Conservation (phyloP, 2,329 filamentous ascomycete genomes). For the Elsinoe batatas region DNA sequence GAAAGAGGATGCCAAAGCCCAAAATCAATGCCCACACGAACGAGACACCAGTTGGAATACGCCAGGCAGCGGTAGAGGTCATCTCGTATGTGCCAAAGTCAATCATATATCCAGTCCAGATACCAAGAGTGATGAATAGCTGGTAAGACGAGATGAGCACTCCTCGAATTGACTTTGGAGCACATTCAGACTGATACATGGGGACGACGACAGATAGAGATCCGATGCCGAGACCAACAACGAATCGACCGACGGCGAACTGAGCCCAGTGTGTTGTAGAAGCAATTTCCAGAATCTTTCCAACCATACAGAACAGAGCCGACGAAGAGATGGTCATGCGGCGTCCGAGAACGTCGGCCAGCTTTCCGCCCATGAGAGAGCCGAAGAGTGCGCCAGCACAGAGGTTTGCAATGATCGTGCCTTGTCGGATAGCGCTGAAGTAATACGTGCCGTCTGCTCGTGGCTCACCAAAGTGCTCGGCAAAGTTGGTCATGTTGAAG, state of each 20-base stretch:
- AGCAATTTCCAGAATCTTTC: slow-evolving; percentile 36
- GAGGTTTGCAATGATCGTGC: slow-evolving; percentile 36
- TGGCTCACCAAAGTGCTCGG: slow-evolving; percentile 44
- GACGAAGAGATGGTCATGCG: slow-evolving; percentile 39
- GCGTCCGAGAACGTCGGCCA: slow-evolving; percentile 45
- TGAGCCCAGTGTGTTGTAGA: slow-evolving; percentile 33
- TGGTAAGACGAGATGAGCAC: slow-evolving; percentile 47
- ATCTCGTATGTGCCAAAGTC: slow-evolving; percentile 22
- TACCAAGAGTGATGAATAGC: slow-evolving; percentile 38
- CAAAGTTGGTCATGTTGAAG: slow-evolving; percentile 41
- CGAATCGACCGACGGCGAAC: slow-evolving; percentile 38
- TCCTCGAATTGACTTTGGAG: slow-evolving; percentile 53
- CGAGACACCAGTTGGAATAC: slow-evolving; percentile 25
- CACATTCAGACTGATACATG: slow-evolving; percentile 57
- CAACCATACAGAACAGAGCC: slow-evolving; percentile 35
- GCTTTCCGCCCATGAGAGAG: slow-evolving; percentile 34
- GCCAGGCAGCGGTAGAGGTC: slow-evolving; percentile 21
- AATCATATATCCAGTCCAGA: slow-evolving; percentile 27
- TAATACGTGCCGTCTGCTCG: slow-evolving; percentile 31
- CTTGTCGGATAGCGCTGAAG: slow-evolving; percentile 27
- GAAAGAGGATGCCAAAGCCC: slow-evolving; percentile 26
- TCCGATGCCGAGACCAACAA: slow-evolving; percentile 36
- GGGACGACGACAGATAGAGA: slow-evolving; percentile 49
- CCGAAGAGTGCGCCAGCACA: slow-evolving; percentile 35
- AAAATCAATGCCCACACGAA: slow-evolving; percentile 26